Conservation (phyloP, 2,329 filamentous ascomycete genomes). For the Peltaster fructicola region DNA sequence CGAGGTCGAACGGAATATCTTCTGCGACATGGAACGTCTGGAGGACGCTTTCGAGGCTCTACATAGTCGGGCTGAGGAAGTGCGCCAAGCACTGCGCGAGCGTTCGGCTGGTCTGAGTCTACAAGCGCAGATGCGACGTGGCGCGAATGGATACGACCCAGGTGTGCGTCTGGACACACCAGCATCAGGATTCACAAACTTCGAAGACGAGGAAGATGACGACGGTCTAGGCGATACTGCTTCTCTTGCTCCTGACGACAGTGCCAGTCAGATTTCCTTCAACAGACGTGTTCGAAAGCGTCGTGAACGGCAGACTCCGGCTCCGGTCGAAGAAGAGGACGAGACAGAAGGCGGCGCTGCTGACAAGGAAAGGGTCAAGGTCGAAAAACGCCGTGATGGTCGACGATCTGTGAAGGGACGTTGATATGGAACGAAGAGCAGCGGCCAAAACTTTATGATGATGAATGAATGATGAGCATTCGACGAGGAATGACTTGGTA, state of each 20-base stretch:
- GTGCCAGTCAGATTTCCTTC: slow-evolving; percentile 63
- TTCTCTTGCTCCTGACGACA: slow-evolving; percentile 57
- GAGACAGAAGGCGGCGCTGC: slow-evolving; percentile 41
- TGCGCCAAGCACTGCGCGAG: slow-evolving; percentile 63
- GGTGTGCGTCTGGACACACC: slow-evolving; percentile 27
- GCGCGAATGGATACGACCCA: slow-evolving; percentile 28
- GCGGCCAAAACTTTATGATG: too few species aligned
- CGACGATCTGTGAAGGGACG: too few species aligned
- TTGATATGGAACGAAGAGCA: too few species aligned
- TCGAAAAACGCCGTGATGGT: too few species aligned
- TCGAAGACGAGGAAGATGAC: slow-evolving; percentile 16
- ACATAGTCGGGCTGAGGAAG: slow-evolving; percentile 67
- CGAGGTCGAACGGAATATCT: slow-evolving; percentile 86
- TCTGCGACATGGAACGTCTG: slow-evolving; percentile 79
- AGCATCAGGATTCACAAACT: slow-evolving; percentile 19
- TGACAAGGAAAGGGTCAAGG: too few species aligned
- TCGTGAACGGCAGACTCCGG: slow-evolving; percentile 51
- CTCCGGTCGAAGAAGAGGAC: slow-evolving; percentile 56
- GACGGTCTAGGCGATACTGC: slow-evolving; percentile 23
- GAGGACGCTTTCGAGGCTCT: slow-evolving; percentile 87
- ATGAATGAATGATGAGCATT: too few species aligned
- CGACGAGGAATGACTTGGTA: too few species aligned
- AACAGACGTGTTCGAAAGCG: slow-evolving; percentile 47
- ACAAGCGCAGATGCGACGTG: slow-evolving; percentile 41
- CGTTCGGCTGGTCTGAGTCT: slow-evolving; percentile 60